These are phyloP conservation scores for Leptodermis oblonga DNA, from an alignment of 257 asterid species.

Conservation along the genomic window DNA sequence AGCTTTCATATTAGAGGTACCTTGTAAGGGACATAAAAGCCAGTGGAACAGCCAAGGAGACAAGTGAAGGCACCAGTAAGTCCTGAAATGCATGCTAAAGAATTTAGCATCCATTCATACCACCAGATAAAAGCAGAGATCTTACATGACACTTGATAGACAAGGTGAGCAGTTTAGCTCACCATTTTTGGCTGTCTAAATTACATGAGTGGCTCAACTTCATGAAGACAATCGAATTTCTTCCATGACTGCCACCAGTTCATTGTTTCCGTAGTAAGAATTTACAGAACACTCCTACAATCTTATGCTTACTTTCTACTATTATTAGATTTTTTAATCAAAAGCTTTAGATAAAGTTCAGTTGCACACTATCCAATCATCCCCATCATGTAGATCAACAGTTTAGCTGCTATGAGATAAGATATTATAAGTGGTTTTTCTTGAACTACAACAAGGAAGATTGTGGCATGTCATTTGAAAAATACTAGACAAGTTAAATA, in stretches of 20 bases:
- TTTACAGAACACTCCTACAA: background rate
- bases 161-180: background rate
- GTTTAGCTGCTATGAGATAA: background rate
- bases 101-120: constrained; percentile 2
- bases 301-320: background rate
- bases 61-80: constrained; percentile 57
- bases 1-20: constrained; percentile 36
- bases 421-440: background rate
- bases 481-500: background rate
- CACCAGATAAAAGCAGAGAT: background rate
- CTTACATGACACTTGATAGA: background rate
- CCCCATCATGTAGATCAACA: background rate
- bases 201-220: background rate
- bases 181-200: background rate
- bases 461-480: background rate
- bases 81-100: constrained; percentile 49
- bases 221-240: no score
- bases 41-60: constrained; percentile 88
- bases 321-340: background rate
- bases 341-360: background rate
- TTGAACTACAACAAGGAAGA: background rate
- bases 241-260: background rate
- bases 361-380: background rate
- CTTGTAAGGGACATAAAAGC: constrained; percentile 94
- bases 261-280: background rate